phyloP scores from a whole-genome alignment of 192 early-diverging fungal species.

The Gamsiella multidivaricata region DNA sequence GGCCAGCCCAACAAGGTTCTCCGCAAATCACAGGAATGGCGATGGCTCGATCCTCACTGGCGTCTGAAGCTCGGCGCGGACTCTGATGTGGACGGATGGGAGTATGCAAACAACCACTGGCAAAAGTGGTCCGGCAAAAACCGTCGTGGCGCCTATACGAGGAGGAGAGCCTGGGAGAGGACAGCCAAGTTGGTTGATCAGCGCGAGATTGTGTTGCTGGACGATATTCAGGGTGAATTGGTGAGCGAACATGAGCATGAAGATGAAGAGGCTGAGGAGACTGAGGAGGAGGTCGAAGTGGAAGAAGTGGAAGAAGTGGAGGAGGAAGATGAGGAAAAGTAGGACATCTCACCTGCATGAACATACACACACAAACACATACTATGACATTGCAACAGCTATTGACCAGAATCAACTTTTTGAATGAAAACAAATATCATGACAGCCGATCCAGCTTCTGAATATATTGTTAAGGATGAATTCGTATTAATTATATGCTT shows the following conservation, averaged over 20 bases:
- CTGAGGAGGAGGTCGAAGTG: slow-evolving; percentile 9
- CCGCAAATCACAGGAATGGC: slow-evolving; percentile 63
- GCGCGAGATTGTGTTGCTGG: slow-evolving; percentile 43
- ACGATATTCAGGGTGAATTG: slow-evolving; percentile 30
- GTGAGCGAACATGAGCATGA: slow-evolving; percentile 7
- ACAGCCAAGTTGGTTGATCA: slow-evolving; percentile 60
- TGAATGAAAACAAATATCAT: background rate
- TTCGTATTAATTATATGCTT: background rate
- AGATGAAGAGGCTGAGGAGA: slow-evolving; percentile 18
- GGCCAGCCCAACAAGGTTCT: slow-evolving; percentile 53
- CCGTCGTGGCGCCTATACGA: slow-evolving; percentile 61
- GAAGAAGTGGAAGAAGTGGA: slow-evolving; percentile 4
- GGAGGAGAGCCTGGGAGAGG: slow-evolving; percentile 64
- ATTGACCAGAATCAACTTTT: background rate
- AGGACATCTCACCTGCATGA: too few species aligned
- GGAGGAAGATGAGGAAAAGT: background rate
- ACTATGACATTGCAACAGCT: too few species aligned
- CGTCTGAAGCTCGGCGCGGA: slow-evolving; percentile 56
- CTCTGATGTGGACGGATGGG: slow-evolving; percentile 64
- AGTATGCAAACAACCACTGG: slow-evolving; percentile 68
- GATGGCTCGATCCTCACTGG: slow-evolving; percentile 64
- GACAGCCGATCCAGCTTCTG: too few species aligned
- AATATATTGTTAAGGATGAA: background rate
- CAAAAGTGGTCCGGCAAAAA: slow-evolving; percentile 56
- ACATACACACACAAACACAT: too few species aligned